Percentiles rank a stretch among this genome's conserved stretches.
Evolutionary conservation across 2,329 filamentous ascomycete species (phyloP).

Genomic region (Aspergillus felis): DNA sequence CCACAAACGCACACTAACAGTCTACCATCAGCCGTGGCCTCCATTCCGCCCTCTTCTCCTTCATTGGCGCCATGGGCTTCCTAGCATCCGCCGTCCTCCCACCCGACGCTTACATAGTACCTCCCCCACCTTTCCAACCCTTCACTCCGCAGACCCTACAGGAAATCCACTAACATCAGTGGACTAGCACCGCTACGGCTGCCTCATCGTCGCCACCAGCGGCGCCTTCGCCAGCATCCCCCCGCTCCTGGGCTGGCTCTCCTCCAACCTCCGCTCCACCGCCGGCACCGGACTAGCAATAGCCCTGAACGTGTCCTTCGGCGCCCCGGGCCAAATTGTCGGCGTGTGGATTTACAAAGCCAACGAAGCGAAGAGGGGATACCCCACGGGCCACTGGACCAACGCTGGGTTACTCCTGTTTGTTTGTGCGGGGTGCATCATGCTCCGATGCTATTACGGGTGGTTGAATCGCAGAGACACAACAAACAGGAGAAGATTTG

Average conservation of each 20-base stretch:
- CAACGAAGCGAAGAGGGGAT: conserved; percentile 56
- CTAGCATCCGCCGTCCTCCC: conserved; percentile 62
- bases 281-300: conserved; percentile 65
- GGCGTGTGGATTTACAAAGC: conserved; percentile 72
- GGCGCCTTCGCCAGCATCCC: conserved; percentile 68
- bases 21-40: conserved; percentile 42
- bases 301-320: conserved; percentile 65
- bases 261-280: conserved; percentile 63
- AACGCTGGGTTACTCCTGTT: conserved; percentile 60
- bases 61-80: conserved; percentile 55
- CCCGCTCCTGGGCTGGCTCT: conserved; percentile 67
- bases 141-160: neutral
- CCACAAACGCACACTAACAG: conserved; percentile 21
- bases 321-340: conserved; percentile 66
- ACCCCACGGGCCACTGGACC: conserved; percentile 67
- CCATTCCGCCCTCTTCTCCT: conserved; percentile 48
- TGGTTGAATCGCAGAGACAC: conserved; percentile 37
- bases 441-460: conserved; percentile 56
- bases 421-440: conserved; percentile 53
- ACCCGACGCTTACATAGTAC: conserved; percentile 51
- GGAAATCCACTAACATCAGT: neutral
- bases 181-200: conserved; percentile 57
- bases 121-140: conserved; percentile 1
- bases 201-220: conserved; percentile 63
- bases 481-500: conserved; percentile 20